phyloP scores from a whole-genome alignment of 805 yeast species.

The Candida palmyrensis region DNA sequence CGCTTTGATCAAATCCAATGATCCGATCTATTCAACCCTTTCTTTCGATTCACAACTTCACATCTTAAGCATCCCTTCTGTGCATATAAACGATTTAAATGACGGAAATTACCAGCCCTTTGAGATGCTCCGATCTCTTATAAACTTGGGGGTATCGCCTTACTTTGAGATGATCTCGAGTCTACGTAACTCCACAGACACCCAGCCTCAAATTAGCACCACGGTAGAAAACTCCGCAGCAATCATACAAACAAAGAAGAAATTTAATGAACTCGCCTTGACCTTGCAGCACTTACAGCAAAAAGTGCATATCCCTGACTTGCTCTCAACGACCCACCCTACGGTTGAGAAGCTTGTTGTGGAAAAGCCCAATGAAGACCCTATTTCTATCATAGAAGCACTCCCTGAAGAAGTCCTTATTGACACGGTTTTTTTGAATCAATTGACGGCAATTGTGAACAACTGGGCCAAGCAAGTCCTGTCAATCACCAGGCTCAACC shows the following conservation, averaged over 20 bases:
- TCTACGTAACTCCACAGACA: neutral
- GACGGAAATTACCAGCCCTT: constrained; percentile 19
- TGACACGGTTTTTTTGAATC: constrained; percentile 59
- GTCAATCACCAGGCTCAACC: constrained; percentile 46
- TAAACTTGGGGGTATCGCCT: constrained; percentile 63
- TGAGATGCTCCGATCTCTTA: constrained; percentile 53
- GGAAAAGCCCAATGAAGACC: neutral
- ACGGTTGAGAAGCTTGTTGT: constrained; percentile 19
- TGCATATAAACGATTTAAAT: too few species aligned
- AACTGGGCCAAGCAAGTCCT: constrained; percentile 68
- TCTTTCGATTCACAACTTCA: constrained; percentile 29
- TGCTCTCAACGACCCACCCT: constrained; percentile 49
- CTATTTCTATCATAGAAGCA: neutral
- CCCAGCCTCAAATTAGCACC: neutral
- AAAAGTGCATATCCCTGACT: constrained; percentile 62
- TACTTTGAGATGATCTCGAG: constrained; percentile 52
- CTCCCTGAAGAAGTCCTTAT: constrained; percentile 4
- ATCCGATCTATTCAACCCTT: constrained; percentile 14
- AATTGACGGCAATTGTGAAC: constrained; percentile 64
- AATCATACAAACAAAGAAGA: constrained; percentile 43
- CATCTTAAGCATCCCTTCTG: constrained; percentile 27
- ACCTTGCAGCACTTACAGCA: constrained; percentile 67
- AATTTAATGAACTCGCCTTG: constrained; percentile 60
- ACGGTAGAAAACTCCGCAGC: constrained; percentile 8
- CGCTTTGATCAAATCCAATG: constrained; percentile 41